Conservation (phyloP, 257 asterid genomes). For the Solanum stenotomum region DNA sequence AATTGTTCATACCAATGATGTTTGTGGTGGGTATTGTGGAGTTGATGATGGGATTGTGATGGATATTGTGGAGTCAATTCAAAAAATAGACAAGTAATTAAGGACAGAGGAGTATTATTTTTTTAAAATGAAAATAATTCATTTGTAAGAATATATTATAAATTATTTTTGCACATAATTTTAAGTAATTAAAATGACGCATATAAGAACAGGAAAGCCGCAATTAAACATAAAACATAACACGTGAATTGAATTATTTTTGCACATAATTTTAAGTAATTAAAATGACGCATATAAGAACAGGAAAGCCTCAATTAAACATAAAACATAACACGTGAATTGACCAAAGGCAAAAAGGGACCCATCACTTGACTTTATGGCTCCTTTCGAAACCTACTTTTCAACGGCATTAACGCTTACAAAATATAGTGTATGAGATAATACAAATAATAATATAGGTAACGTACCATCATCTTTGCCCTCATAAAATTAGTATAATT, state of each 20-base stretch:
- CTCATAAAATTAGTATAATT: no score
- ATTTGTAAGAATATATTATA: neutral
- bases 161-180: neutral
- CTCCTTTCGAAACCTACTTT: neutral
- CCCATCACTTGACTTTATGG: neutral
- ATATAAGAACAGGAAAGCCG: neutral
- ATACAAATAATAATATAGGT: neutral
- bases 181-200: neutral
- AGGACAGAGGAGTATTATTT: no score
- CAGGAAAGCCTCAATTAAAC: neutral
- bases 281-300: neutral
- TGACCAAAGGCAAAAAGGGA: neutral
- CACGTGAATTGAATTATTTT: neutral
- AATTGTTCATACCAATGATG: no score
- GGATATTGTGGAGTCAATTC: no score
- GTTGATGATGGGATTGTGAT: no score
- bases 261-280: neutral
- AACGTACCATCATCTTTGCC: neutral
- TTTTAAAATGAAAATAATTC: neutral
- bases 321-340: neutral
- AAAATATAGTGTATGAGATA: no score
- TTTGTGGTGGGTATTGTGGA: no score
- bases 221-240: neutral
- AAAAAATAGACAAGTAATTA: no score
- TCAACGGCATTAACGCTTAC: neutral